phyloP scores from a whole-genome alignment of 202 grass and related monocot genomes.

The Schoenoplectus tabernaemontani region DNA sequence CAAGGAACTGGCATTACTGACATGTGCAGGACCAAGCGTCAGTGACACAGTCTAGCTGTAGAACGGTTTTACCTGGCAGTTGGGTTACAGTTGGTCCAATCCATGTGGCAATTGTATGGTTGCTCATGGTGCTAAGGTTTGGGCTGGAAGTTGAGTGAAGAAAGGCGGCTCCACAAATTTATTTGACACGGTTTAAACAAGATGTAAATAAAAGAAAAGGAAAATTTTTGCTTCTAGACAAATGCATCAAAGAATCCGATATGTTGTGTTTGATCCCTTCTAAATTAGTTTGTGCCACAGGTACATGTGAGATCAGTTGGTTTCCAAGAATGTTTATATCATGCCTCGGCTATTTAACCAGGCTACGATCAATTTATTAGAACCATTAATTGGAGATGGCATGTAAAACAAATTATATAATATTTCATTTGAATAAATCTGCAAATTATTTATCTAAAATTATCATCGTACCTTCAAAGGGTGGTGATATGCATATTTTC shows the following conservation, averaged over 20 bases:
- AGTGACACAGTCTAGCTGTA: neutral
- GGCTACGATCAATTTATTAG: neutral
- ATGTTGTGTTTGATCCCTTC: neutral
- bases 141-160: conserved; percentile 17
- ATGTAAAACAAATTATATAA: neutral
- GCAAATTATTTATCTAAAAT: neutral
- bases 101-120: neutral
- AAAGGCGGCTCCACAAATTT: conserved; percentile 10
- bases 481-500: neutral
- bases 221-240: neutral
- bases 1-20: neutral
- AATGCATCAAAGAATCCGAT: neutral
- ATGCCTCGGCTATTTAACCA: neutral
- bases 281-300: neutral
- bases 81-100: neutral
- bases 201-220: neutral
- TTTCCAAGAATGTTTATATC: neutral
- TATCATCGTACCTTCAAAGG: neutral
- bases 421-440: neutral
- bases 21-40: neutral
- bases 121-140: neutral
- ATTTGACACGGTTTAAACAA: conserved; percentile 16
- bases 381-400: neutral
- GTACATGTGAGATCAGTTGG: neutral
- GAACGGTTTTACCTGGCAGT: neutral